Evolutionary conservation across 2,329 filamentous ascomycete genomes (phyloP), one percentile per base, ranked within the genome.

Genomic region (Fonsecaea pedrosoi): DNA sequence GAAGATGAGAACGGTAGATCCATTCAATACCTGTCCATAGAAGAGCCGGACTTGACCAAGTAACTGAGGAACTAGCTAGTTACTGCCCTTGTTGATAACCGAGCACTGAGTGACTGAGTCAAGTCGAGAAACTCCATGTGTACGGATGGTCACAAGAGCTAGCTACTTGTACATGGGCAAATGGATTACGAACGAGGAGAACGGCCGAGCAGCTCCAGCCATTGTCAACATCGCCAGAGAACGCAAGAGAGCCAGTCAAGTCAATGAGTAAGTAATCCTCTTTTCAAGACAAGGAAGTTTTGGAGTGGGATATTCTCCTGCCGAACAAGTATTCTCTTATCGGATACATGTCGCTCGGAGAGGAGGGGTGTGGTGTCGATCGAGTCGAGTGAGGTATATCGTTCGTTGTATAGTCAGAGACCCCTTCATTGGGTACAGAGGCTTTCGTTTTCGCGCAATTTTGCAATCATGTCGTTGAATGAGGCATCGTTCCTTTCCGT

Each of bases 241-340:
- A 25, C 2, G 45, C 45, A 50, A 50, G 18, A 18, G 3, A 50
- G 21, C 18, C 21, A 50, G 45, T 25, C 25, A 25, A 25, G 25
- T 25, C 25, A 25, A 25, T 18, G n/a, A 15, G 40, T 5, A 45
- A n/a, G n/a, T 45, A 2, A 50, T 50, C 45, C 45, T 50, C 45
- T 4, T 30, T 18, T 3, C 4, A 30, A 25, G 15, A 21, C 18
- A 18, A 13, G 2, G 18, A 15, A 13, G 15, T 25, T 25, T 50
- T 50, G n/a, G 40, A 50, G 45, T 50, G 45, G 45, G n/a, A 50
- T 30, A 50, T 50, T 25, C 18, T 12, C 18, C 45, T 50, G 12
- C 45, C 25, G 18, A 50, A 18, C 21, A 50, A 13, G 45, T 21
- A 25, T 50, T 25, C 18, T 25, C 18, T 13, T 50, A 50, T 25